phyloP scores from a whole-genome alignment of 768 basidiomycete species.

The Punctularia strigosozonata region DNA sequence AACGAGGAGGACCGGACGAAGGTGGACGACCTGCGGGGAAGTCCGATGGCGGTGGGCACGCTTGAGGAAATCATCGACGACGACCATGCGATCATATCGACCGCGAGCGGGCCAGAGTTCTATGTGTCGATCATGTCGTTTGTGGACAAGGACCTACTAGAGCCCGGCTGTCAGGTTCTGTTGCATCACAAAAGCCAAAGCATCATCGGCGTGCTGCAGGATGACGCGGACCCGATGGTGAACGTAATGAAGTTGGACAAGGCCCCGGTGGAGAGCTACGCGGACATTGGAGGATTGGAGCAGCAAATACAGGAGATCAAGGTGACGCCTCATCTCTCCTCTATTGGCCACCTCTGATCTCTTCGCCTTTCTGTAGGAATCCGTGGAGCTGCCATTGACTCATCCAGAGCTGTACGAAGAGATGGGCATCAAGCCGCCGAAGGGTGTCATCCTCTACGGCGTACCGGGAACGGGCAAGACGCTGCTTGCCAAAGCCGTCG shows the following conservation, averaged over 20 bases:
- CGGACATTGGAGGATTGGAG: slow-evolving; percentile 95
- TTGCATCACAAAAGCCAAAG: slow-evolving; percentile 94
- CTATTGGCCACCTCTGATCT: neutral
- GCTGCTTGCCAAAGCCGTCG: slow-evolving; percentile 92
- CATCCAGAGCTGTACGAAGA: slow-evolving; percentile 99
- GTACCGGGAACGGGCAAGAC: slow-evolving; percentile 99
- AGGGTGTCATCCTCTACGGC: slow-evolving; percentile 98
- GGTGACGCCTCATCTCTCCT: slow-evolving; percentile 26
- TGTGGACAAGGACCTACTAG: slow-evolving; percentile 95
- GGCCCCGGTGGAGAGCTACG: slow-evolving; percentile 97
- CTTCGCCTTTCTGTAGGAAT: slow-evolving; percentile 50
- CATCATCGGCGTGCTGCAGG: slow-evolving; percentile 90
- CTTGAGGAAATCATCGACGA: slow-evolving; percentile 97
- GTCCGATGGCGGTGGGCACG: slow-evolving; percentile 96
- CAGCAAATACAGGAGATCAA: slow-evolving; percentile 98
- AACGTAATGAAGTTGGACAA: slow-evolving; percentile 99
- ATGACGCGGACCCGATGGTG: slow-evolving; percentile 92
- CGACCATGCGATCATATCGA: slow-evolving; percentile 97
- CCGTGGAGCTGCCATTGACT: slow-evolving; percentile 92
- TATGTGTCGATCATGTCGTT: slow-evolving; percentile 97
- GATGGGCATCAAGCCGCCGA: slow-evolving; percentile 99
- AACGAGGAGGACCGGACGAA: slow-evolving; percentile 89
- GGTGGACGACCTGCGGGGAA: slow-evolving; percentile 90
- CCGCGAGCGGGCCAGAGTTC: slow-evolving; percentile 88
- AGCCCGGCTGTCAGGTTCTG: slow-evolving; percentile 91